Evolutionary conservation across 768 basidiomycete species (phyloP), one percentile per base, ranked within the genome.

Genomic region (Sistotremastrum suecicum): DNA sequence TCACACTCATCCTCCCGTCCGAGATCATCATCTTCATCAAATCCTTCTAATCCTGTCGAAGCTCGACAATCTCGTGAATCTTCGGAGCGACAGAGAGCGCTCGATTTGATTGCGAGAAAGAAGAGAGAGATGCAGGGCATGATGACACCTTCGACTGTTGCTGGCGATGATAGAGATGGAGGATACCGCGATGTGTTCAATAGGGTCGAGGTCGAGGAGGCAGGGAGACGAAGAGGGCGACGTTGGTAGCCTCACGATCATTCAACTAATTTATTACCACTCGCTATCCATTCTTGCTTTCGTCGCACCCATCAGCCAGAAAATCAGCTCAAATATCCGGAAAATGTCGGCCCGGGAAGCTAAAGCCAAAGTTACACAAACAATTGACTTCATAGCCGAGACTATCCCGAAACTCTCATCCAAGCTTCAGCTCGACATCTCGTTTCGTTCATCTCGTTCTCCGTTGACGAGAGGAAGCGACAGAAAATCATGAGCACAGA

Each of bases 121-220:
- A 72, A 76, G 54, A 69, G 75, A 2, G 81, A 85, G 59, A 59
- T 69, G 61, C 68, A 65, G 33, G 80, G 78, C 2, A 77, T 70
- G 47, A 73, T 72, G 48, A 87, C 85, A 1, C 85, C 83, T 0
- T 81, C 76, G 51, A 83, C 79, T 0, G 76, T 82, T 3, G 69
- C 66, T 41, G 73, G 71, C 3, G 54, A 63, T 33, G 55, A 66
- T 2, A 30, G 44, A 10, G 61, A 55, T 33, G 63, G 60, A 4
- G 76, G 75, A 1, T 85, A 86, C 49, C 69, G 71, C 2, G 83
- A 87, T 53, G 66, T 82, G 41, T 87, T 74, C 56, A 87, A 88
- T 55, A 66, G 69, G 41, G 59, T 63, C 34, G 84, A 80, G 49
- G 82, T 86, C 0, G 76, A 82, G 51, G 84, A 81, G 47, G 85